These are phyloP conservation scores for Beauveria medogensis DNA, from an alignment of 2,329 filamentous ascomycete genomes.

Conservation along the genomic window DNA sequence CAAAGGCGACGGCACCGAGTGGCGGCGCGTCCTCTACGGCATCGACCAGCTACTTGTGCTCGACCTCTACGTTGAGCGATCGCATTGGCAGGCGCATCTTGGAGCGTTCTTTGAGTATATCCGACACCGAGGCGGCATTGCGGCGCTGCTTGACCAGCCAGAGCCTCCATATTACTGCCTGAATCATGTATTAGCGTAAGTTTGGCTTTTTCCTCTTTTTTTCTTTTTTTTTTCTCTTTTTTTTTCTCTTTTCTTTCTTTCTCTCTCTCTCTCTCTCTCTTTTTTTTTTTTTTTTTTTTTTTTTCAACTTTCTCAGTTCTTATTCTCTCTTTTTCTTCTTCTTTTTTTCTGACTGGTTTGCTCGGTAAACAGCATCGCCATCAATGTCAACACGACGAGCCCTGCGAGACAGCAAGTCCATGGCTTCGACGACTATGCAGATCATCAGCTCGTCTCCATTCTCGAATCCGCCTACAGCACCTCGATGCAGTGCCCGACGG, in stretches of 20 bases:
- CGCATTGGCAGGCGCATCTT: background rate
- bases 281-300: background rate
- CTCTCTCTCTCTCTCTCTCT: too few relatives aligned
- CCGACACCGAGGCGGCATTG: background rate
- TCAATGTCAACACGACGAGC: background rate
- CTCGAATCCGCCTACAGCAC: background rate
- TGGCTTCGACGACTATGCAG: background rate
- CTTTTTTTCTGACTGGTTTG: too few relatives aligned
- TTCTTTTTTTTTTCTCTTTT: background rate
- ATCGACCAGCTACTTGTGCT: slow-evolving; percentile 2
- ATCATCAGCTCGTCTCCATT: background rate
- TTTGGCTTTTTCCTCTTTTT: background rate
- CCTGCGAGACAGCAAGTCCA: background rate
- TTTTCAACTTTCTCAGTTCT: too few relatives aligned
- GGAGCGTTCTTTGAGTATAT: background rate
- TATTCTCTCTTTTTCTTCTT: background rate
- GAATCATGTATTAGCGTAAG: background rate
- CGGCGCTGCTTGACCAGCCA: background rate
- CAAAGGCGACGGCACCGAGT: background rate
- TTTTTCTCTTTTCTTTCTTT: too few relatives aligned
- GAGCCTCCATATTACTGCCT: background rate
- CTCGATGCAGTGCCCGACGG: background rate
- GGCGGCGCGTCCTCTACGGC: background rate
- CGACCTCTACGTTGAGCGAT: background rate
- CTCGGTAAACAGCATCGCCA: background rate